Conservation (phyloP, 805 yeast genomes). For the Millerozyma acaciae region DNA sequence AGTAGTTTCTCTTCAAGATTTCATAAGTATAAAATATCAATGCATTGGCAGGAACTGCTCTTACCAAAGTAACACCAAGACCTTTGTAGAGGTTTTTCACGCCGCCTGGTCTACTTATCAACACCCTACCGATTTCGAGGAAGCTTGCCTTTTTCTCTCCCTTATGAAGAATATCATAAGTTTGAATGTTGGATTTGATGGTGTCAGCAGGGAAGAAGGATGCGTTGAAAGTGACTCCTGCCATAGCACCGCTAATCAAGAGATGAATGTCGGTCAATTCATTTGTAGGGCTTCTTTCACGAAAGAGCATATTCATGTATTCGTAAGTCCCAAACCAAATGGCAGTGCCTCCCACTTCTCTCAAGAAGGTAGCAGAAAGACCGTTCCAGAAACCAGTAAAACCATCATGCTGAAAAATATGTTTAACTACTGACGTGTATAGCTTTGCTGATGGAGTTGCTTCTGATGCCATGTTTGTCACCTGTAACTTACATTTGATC, state of each 20-base stretch:
- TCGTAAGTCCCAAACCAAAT: conserved; percentile 95
- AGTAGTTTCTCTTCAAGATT: conserved; percentile 39
- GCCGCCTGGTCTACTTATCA: conserved; percentile 48
- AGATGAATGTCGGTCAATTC: conserved; percentile 47
- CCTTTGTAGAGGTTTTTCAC: conserved; percentile 76
- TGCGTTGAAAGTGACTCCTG: conserved; percentile 79
- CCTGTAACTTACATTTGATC: conserved; percentile 85
- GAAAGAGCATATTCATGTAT: conserved; percentile 38
- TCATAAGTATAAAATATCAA: conserved; percentile 81
- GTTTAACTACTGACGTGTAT: conserved; percentile 27
- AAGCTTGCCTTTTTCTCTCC: conserved; percentile 3
- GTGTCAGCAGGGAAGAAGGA: conserved; percentile 89
- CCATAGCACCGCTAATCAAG: conserved; percentile 75
- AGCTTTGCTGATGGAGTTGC: conserved; percentile 15
- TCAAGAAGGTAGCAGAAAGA: conserved; percentile 69
- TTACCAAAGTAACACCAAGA: conserved; percentile 69
- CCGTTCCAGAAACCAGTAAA: conserved; percentile 82
- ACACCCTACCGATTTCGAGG: conserved; percentile 6
- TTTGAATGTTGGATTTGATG: conserved; percentile 81
- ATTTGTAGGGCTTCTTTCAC: conserved; percentile 15
- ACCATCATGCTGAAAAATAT: conserved; percentile 51
- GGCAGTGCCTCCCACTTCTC: conserved; percentile 89
- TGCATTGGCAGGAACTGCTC: conserved; percentile 91
- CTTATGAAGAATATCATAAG: conserved; percentile 33
- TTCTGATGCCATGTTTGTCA: conserved; percentile 39